Conservation (phyloP, 805 yeast species). For the Metschnikowia lunata region DNA sequence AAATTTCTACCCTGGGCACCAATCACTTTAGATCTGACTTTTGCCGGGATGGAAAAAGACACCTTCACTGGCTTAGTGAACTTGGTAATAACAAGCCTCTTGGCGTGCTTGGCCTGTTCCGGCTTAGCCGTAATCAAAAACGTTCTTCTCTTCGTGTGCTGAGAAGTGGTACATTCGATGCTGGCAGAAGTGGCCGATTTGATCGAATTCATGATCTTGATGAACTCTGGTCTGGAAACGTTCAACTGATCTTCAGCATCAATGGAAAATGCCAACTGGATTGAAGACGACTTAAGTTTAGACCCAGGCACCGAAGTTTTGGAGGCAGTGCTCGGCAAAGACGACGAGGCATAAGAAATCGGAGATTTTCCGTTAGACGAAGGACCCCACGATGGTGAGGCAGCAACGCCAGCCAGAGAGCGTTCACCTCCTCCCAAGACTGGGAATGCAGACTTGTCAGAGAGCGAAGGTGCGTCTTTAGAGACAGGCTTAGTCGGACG, state of each 20-base stretch:
- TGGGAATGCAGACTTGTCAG: slow-evolving; percentile 60
- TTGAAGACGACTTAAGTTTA: slow-evolving; percentile 46
- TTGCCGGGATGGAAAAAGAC: slow-evolving; percentile 66
- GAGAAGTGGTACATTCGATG: slow-evolving; percentile 79
- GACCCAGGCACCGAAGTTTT: slow-evolving; percentile 10
- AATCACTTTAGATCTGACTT: slow-evolving; percentile 71
- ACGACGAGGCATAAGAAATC: slow-evolving; percentile 20
- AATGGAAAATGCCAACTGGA: slow-evolving; percentile 78
- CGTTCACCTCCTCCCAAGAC: slow-evolving; percentile 49
- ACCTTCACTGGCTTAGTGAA: slow-evolving; percentile 70
- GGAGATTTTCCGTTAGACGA: slow-evolving; percentile 21
- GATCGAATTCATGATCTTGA: slow-evolving; percentile 60
- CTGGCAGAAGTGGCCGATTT: slow-evolving; percentile 59
- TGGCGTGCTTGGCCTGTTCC: slow-evolving; percentile 61
- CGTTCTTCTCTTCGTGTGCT: slow-evolving; percentile 71
- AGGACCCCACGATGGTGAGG: slow-evolving; percentile 41
- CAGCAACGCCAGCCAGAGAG: slow-evolving; percentile 15
- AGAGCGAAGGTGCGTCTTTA: slow-evolving; percentile 32
- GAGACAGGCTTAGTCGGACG: slow-evolving; percentile 4
- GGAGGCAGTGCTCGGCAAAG: slow-evolving; percentile 5
- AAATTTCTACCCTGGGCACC: slow-evolving; percentile 83
- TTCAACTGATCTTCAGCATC: slow-evolving; percentile 64
- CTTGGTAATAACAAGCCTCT: slow-evolving; percentile 68
- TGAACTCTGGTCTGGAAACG: slow-evolving; percentile 59
- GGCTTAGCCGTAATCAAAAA: slow-evolving; percentile 77